Evolutionary conservation across 2,329 filamentous ascomycete species (phyloP).

Genomic region (Fusarium poae): DNA sequence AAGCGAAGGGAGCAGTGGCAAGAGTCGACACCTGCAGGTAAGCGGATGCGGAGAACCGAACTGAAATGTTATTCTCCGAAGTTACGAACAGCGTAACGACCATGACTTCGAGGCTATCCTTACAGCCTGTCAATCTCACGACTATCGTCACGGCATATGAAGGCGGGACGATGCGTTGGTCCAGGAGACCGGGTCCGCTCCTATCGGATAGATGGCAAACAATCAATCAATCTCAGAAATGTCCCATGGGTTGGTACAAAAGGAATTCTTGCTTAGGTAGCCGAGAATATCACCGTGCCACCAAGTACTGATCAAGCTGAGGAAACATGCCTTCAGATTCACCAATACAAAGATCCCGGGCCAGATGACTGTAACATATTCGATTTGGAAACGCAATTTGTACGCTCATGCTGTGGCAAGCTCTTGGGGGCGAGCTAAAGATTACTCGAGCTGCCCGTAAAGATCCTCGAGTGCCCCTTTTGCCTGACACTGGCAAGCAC

Average conservation of each 20-base stretch:
- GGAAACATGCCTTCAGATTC: slow-evolving; percentile 4
- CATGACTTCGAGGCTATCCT: background rate
- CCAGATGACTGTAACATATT: slow-evolving; percentile 27
- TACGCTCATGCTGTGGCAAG: slow-evolving; percentile 42
- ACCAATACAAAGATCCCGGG: slow-evolving; percentile 1
- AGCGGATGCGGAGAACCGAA: slow-evolving; percentile 23
- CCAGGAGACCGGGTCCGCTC: slow-evolving; percentile 2
- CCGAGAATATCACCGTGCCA: slow-evolving; percentile 20
- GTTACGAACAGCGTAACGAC: background rate
- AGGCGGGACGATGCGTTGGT: slow-evolving; percentile 8
- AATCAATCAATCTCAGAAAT: slow-evolving; percentile 15
- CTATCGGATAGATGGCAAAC: slow-evolving; percentile 13
- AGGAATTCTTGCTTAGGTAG: slow-evolving; percentile 10
- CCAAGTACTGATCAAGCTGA: slow-evolving; percentile 3
- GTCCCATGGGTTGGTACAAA: background rate
- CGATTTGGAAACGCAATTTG: slow-evolving; percentile 29
- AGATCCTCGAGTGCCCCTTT: slow-evolving; percentile 24
- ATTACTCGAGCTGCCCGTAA: slow-evolving; percentile 25
- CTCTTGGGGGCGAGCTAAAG: slow-evolving; percentile 11
- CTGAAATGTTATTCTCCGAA: slow-evolving; percentile 3
- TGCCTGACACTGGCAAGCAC: slow-evolving; percentile 28
- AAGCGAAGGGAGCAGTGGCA: slow-evolving; percentile 18
- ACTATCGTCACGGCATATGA: slow-evolving; percentile 7
- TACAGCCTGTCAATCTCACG: background rate
- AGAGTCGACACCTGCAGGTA: slow-evolving; percentile 18